phyloP scores from a whole-genome alignment of 192 early-diverging fungal genomes.

The Podila horticola region DNA sequence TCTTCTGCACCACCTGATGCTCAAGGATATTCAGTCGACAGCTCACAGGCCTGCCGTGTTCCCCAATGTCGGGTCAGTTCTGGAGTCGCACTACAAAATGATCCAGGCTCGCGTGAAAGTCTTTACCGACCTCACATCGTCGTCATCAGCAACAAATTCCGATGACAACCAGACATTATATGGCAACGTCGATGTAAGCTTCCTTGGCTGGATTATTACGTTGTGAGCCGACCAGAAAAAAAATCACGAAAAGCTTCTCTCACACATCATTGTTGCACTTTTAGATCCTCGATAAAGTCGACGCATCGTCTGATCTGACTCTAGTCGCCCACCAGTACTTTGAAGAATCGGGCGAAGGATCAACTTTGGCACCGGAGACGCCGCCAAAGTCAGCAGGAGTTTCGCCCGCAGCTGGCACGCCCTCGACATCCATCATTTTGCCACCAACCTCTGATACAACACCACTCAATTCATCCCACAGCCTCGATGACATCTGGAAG shows the following conservation, averaged over 20 bases:
- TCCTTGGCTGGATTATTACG: not conserved
- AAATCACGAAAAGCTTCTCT: no score
- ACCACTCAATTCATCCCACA: slow-evolving; percentile 4
- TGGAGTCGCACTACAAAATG: slow-evolving; percentile 45
- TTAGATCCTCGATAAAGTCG: slow-evolving; percentile 50
- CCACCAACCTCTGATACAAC: not conserved
- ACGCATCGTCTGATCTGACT: slow-evolving; percentile 21
- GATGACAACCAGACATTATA: not conserved
- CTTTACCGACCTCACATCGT: slow-evolving; percentile 26
- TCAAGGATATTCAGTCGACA: slow-evolving; percentile 46
- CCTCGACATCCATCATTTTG: not conserved
- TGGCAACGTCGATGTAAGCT: slow-evolving; percentile 32
- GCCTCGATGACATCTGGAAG: slow-evolving; percentile 20
- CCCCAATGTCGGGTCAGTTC: slow-evolving; percentile 31
- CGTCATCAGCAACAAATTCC: not conserved
- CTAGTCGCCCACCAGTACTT: slow-evolving; percentile 39
- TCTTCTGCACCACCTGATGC: slow-evolving; percentile 53
- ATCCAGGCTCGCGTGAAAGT: slow-evolving; percentile 41
- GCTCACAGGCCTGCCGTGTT: slow-evolving; percentile 30
- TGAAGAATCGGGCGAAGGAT: not conserved
- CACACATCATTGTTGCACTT: not conserved
- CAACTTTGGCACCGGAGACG: slow-evolving; percentile 14
- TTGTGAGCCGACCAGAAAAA: no score
- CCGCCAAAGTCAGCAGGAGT: slow-evolving; percentile 24
- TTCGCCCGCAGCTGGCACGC: not conserved